Evolutionary conservation across 2,329 filamentous ascomycete species (phyloP).

Genomic region (Rutstroemia sp.): DNA sequence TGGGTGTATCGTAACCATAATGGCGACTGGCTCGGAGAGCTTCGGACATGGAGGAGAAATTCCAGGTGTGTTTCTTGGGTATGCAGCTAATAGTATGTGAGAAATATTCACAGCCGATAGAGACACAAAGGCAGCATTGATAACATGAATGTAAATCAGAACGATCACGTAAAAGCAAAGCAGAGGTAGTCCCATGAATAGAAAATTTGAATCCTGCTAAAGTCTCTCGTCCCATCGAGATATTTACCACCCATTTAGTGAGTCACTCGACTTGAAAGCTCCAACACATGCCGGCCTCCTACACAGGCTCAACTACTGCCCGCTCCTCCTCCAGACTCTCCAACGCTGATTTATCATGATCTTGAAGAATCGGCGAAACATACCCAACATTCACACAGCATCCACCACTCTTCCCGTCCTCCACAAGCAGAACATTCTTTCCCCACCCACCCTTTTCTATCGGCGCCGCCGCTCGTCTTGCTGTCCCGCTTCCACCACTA

Average conservation of each 20-base stretch:
- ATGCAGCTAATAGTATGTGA: slow-evolving; percentile 34
- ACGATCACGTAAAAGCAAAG: too few relatives aligned
- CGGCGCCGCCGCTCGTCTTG: slow-evolving; percentile 35
- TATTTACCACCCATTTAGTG: neutral
- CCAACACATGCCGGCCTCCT: too few relatives aligned
- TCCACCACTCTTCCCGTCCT: slow-evolving; percentile 40
- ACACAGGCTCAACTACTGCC: too few relatives aligned
- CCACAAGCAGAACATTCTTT: slow-evolving; percentile 42
- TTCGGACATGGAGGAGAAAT: slow-evolving; percentile 42
- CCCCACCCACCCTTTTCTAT: slow-evolving; percentile 38
- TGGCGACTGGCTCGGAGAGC: slow-evolving; percentile 36
- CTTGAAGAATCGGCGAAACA: slow-evolving; percentile 14
- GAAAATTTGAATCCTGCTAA: too few relatives aligned
- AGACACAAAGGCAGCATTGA: too few relatives aligned
- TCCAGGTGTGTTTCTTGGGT: slow-evolving; percentile 46
- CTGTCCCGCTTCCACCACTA: slow-evolving; percentile 41
- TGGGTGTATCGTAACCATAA: slow-evolving; percentile 41
- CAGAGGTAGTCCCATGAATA: too few relatives aligned
- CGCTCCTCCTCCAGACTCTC: too few relatives aligned
- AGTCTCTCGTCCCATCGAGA: too few relatives aligned
- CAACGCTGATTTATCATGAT: neutral
- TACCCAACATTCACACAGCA: slow-evolving; percentile 48
- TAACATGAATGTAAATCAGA: too few relatives aligned
- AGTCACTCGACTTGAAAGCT: too few relatives aligned
- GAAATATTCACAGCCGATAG: neutral